Evolutionary conservation across 129 eudicot genomes (phyloP), one percentile per base, ranked within the genome.

Genomic region (Oenanthe sinensis): DNA sequence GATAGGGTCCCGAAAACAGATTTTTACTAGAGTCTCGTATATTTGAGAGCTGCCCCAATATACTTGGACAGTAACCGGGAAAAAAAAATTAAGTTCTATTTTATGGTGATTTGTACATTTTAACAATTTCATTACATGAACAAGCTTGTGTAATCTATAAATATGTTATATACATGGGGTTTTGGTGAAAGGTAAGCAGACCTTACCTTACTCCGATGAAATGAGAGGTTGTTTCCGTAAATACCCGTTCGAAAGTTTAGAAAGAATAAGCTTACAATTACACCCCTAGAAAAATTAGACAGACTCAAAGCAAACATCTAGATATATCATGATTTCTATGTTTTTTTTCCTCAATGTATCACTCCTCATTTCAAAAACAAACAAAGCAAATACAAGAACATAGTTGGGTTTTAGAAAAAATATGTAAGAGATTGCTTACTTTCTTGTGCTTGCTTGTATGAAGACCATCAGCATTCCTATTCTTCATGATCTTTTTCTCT

Each of bases 401-500:
- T 39, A 8, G 3, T 22, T 30, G 28, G 30, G 3, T 58, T 20
- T 58, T 8, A 58, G 30, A 58, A 0, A 24, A 60, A n/a, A 60
- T n/a, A 60, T n/a, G 68, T 58, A 52, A 75, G 54, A 62, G 67
- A 5, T 42, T 30, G 26, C 85, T 72, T 14, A 82, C 87, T 13
- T 79, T 74, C 75, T 82, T 87, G 52, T 45, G 58, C 69, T 62
- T 80, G 58, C 49, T 82, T 62, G 82, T 22, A 22, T 20, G 58
- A 55, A 76, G 17, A 73, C 67, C 74, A 9, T 24, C 39, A 73
- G 80, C 8, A 75, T 76, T 8, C 75, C 79, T 87, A 22, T 73
- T 72, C 80, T 81, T 81, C n/a, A 77, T 6, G 6, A 79, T 26
- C 45, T 33, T 79, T 40, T 84, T 84, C 84, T 79, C 79, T n/a